Evolutionary conservation across 1,284 basidiomycete genomes (phyloP), one percentile per base, ranked within the genome.

Genomic region (Ustilago bromivora): DNA sequence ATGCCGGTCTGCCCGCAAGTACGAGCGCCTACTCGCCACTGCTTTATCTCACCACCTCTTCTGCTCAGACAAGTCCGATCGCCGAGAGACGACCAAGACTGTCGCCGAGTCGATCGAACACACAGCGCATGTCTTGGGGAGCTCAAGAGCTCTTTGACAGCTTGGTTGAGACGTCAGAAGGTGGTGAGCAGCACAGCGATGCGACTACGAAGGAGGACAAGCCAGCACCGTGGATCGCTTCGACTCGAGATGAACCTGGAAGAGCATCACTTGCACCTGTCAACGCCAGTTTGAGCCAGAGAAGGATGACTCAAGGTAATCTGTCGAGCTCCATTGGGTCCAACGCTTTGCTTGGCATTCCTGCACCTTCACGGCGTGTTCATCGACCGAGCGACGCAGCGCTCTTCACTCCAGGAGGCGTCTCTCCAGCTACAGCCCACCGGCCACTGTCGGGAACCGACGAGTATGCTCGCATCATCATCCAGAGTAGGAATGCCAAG

Each of bases 391-490:
- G 69, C 60, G 69, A 76, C 19, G 70, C 71, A 7, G 62, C 55
- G 23, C 66, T 76, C 51, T 73, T 78, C 49, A 65, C 61, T 19
- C 70, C 67, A 36, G 61, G 57, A 11, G 61, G 57, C 5, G 19
- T 69, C n/a, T 64, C 66, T 40, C 35, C 81, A 0, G 61, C 67
- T 19, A 43, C 59, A 23, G 17, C 40, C 17, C 47, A 61, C n/a
- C 64, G 57, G 52, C 54, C 64, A 13, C 49, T 71, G 32, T 68
- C 83, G 1, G 82, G 87, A 17, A 87, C 87, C 0, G 88, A 89
- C 76, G 89, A 89, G 43, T 88, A 89, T 65, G 89, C 89, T 0
- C 88, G 87, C 66, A 88, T 89, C 86, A 89, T 89, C 75, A 86
- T 89, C 72, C 88, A 89, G 71, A 88, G 87, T 59, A 85, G 89